Evolutionary conservation across 495 filamentous ascomycete species (phyloP), one percentile per base, ranked within the genome.

Genomic region (Cladorrhinum samala): DNA sequence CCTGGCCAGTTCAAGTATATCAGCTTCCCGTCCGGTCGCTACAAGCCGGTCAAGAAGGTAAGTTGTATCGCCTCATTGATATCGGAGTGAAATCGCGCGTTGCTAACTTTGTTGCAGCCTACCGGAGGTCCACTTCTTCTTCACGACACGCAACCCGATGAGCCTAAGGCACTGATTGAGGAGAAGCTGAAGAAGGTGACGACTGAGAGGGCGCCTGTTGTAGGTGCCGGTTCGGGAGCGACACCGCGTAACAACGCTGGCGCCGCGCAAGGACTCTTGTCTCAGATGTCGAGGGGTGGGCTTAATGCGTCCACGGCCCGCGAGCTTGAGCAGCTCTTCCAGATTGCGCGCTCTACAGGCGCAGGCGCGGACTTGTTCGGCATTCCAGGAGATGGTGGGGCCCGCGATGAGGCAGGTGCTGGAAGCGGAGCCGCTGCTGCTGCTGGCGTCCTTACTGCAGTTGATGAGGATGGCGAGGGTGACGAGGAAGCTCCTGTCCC

Each of bases 31-130:
- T 83, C 85, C 18, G 82, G 82, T 13, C 83, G 94, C 51, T 97
- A 96, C 68, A 86, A 88, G 77, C 92, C 94, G 24, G 91, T 96
- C 46, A 97, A 97, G 76, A 89, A 94, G 77, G 90, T 93, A 75
- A 66, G 80, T 72, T 54, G 59, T 50, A 37, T 44, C 25, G 54
- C 55, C 33, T 58, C 54, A 49, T 45, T n/a, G n/a, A n/a, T n/a
- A n/a, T n/a, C n/a, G n/a, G n/a, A n/a, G n/a, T n/a, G n/a, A n/a
- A n/a, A n/a, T n/a, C n/a, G n/a, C n/a, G n/a, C n/a, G n/a, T 50
- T 68, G 47, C 77, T 86, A 76, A 84, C 65, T 0, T 50, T 23
- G 46, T 52, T 45, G 20, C 56, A 95, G 88, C 90, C 94, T 53
- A 96, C 94, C 46, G 91, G 93, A 49, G 94, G 94, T 52, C 88